These are phyloP conservation scores for Vitis rotundifolia DNA, from an alignment of 164 flowering plant genomes.

Conservation along the genomic window DNA sequence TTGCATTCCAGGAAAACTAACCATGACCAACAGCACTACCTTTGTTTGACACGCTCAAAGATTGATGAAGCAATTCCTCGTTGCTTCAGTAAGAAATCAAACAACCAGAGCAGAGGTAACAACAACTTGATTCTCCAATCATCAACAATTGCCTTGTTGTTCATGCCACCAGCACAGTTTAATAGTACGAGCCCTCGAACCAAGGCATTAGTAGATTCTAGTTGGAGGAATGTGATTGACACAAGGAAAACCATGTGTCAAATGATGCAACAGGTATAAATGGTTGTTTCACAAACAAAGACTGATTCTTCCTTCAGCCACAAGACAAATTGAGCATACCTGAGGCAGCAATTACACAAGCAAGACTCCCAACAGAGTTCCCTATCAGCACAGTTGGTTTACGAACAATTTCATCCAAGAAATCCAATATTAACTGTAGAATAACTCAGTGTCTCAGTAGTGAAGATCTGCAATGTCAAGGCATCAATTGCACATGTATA, in stretches of 20 bases:
- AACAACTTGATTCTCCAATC: slow-evolving; percentile 95
- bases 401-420: slow-evolving; percentile 66
- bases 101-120: slow-evolving; percentile 74
- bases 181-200: slow-evolving; percentile 79
- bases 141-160: slow-evolving; percentile 95
- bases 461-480: not conserved
- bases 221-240: slow-evolving; percentile 7
- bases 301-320: not conserved
- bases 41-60: slow-evolving; percentile 68
- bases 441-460: not conserved
- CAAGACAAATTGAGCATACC: slow-evolving; percentile 30
- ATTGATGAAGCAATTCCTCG: slow-evolving; percentile 66
- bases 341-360: slow-evolving; percentile 90
- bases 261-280: too few species aligned
- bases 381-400: slow-evolving; percentile 81
- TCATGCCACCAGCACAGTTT: slow-evolving; percentile 97
- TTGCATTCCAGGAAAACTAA: not conserved
- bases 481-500: not conserved
- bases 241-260: not conserved
- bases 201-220: slow-evolving; percentile 45
- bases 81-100: slow-evolving; percentile 80
- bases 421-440: slow-evolving; percentile 77
- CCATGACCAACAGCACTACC: slow-evolving; percentile 31
- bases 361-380: slow-evolving; percentile 96
- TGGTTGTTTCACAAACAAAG: not conserved